Conservation (phyloP, 2,329 filamentous ascomycete species). For the Fusarium kyushuense region DNA sequence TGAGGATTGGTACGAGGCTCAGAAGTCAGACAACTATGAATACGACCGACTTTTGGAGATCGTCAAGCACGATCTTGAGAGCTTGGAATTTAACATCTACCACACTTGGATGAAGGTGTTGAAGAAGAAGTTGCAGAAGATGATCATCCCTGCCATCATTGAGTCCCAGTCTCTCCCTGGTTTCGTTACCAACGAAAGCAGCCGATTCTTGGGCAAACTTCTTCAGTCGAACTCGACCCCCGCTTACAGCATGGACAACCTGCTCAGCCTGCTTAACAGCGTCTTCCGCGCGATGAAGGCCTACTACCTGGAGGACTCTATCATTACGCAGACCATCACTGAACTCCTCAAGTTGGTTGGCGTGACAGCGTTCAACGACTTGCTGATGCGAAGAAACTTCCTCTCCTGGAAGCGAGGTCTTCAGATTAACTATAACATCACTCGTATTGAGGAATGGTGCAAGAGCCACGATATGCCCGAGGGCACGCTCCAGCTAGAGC, state of each 20-base stretch:
- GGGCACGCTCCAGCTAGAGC: constrained; percentile 95
- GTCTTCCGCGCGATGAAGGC: constrained; percentile 99
- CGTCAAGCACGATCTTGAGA: constrained; percentile 98
- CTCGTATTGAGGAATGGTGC: constrained; percentile 99
- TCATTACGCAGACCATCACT: constrained; percentile 94
- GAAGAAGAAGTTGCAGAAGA: constrained; percentile 99
- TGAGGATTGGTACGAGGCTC: constrained; percentile 99
- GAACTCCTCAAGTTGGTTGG: constrained; percentile 93
- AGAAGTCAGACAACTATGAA: constrained; percentile 99
- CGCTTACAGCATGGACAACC: constrained; percentile 99
- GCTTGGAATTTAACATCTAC: constrained; percentile 99
- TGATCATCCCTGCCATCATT: constrained; percentile 99
- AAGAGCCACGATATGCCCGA: constrained; percentile 99
- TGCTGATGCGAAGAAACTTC: constrained; percentile 98
- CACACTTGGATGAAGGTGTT: constrained; percentile 99
- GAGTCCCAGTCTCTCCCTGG: constrained; percentile 98
- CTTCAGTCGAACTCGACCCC: constrained; percentile 89
- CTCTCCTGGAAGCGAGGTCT: constrained; percentile 98
- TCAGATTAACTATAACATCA: constrained; percentile 99
- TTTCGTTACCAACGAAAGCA: constrained; percentile 98
- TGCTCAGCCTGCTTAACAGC: constrained; percentile 94
- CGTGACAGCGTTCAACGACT: constrained; percentile 97
- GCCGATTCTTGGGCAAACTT: constrained; percentile 97
- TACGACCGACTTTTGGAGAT: constrained; percentile 98
- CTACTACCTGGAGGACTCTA: constrained; percentile 95